Conservation (phyloP, 169 alveolate genomes). For the Plasmodium falciparum region DNA sequence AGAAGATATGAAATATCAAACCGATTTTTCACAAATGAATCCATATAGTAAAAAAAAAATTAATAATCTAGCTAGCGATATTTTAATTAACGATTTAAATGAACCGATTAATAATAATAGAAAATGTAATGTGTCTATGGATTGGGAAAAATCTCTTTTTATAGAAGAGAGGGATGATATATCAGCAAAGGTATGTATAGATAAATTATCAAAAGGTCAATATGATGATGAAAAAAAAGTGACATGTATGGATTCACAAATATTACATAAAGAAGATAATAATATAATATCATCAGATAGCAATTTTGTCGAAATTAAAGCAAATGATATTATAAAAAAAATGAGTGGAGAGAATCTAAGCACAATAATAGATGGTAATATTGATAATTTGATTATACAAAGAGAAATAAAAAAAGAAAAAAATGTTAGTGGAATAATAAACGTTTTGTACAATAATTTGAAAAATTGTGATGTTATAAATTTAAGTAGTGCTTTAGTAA, state of each 20-base stretch:
- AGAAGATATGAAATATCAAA: conserved; percentile 26
- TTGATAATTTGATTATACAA: conserved; percentile 61
- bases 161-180: conserved; percentile 49
- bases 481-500: conserved; percentile 58
- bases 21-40: neutral
- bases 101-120: neutral
- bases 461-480: conserved; percentile 53
- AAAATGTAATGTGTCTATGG: neutral
- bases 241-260: neutral
- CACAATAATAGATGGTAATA: conserved; percentile 67
- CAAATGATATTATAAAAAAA: conserved; percentile 14
- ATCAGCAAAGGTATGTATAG: conserved; percentile 48
- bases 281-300: neutral
- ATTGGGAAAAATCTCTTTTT: conserved; percentile 9
- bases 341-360: conserved; percentile 47
- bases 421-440: conserved; percentile 41
- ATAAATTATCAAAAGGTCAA: neutral
- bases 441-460: conserved; percentile 55
- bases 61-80: conserved; percentile 25
- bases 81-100: conserved; percentile 51
- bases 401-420: conserved; percentile 71
- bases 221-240: neutral
- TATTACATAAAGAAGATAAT: neutral
- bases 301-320: conserved; percentile 6
- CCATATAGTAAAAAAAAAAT: conserved; percentile 7